Base-by-base conservation (phyloP, 1,284 basidiomycete species). In the Apiotrichum mycotoxinovorans region DNA sequence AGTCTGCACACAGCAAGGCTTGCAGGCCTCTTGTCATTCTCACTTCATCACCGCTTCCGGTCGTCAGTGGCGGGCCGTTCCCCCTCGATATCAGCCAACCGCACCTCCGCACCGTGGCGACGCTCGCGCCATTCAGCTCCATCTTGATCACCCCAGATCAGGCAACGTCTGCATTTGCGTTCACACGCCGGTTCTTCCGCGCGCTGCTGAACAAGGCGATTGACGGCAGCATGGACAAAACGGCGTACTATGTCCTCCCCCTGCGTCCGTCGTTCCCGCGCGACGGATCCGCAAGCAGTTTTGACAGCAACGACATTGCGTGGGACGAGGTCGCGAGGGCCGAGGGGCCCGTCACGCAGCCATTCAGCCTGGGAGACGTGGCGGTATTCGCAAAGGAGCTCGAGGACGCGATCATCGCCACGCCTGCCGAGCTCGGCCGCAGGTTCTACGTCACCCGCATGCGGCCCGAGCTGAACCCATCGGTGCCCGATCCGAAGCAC, bases 201-300 rank as follows among this genome's bases (percentile, higher is more conserved):
- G 65, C 70, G 0, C 44, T 68, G 38, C 22, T 68, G 22, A 69
- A 70, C 51, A 61, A 64, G 38, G 54, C 62, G 1, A 46, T 70
- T 22, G 56, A 55, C 20, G 57, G 57, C 3, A 46, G 58, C 2
- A 30, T 67, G 23, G 48, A 52, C 11, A 48, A 52, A 1, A 50
- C 66, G 8, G 56, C 61, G 17, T 70, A 66, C 64, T 53, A 71
- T 12, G 14, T 75, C 1, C 57, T 69, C 1, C 73, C 73, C 26
- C 54, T 71, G 30, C 40, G 46, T 14, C 3, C 26, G 11, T 38
- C 47, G 11, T 65, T 58, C 41, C 33, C 40, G 0, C 34, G 37
- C 1, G 35, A 38, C 20, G 41, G 17, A 17, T 18, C 45, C 23
- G 41, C 41, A 23, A 5, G 25, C 14, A 40, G 33, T 1, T 33